Evolutionary conservation across 2,329 filamentous ascomycete genomes (phyloP), one percentile per base, ranked within the genome.

Genomic region (Alternaria brassicicola): DNA sequence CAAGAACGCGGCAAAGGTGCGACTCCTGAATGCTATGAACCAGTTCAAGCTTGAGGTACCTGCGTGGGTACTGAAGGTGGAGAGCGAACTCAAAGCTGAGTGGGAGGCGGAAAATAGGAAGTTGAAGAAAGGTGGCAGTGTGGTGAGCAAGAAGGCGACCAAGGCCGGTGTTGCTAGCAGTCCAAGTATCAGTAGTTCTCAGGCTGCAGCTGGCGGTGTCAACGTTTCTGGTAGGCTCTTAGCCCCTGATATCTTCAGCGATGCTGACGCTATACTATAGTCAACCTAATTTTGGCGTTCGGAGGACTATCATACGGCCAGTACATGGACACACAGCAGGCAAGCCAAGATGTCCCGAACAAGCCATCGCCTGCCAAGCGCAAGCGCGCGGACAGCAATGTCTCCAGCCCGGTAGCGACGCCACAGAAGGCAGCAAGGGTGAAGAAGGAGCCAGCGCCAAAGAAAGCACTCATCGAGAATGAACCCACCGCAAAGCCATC

Each of bases 1-100:
- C 42, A 88, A 88, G 73, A 81, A 84, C 21, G 81, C 82, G 0
- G 86, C 86, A 9, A 85, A 86, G 55, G 82, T 86, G 76, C 78
- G 86, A 2, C 74, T 89, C 15, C 79, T 84, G n/a, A 83, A 86
- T 61, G 85, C 85, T 7, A 68, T 88, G 57, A 84, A 82, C 33
- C 73, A 72, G 2, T 80, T 79, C 1, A 75, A 73, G 2, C 69
- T 89, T 5, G 71, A 74, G 0, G 80, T 88, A 3, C 86, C 86
- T 0, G 45, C 70, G 0, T 71, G 81, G 45, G 77, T 89, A 15
- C 59, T 68, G 47, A 80, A 78, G 52, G 57, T 88, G 25, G 86
- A 89, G 73, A 63, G 68, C 2, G 81, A 83, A 47, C 69, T 88
- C 72, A 87, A 84, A 77, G 86, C 83, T 62, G 81, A 87, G 59